Base-by-base conservation (phyloP, 2,329 filamentous ascomycete genomes). In the Microcyclospora tardicrescens region DNA sequence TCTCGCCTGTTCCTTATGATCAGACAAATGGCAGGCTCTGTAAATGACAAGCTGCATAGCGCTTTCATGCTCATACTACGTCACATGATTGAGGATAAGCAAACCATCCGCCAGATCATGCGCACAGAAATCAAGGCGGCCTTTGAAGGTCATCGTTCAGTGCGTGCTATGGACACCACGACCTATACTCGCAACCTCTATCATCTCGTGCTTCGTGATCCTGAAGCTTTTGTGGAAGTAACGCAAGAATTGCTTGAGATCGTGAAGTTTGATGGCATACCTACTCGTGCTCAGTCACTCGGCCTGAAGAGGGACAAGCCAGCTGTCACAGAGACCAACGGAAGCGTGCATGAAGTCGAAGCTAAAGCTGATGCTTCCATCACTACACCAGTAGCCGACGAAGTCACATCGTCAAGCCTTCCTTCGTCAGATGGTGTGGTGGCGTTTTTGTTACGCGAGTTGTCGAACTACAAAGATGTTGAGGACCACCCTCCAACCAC, bases 381-480 rank as follows among this genome's bases (percentile, higher is more conserved):
- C 3, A 33, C 28, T 2, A 15, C 39, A 9, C 34, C 39, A 12
- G 36, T 32, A 27, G 39, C 19, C 4, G 44, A 48, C 19, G 75
- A 78, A 47, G 75, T 74, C 49, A 71, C 76, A 16, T 73, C 77
- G 15, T 2, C 33, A 10, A 95, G 93, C 61, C 69, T 83, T 8
- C 89, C 91, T 1, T 86, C 91, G 45, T 85, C 89, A 0, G 91
- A 96, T 59, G 91, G 91, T 3, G 85, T 98, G 3, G 80, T 98
- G 41, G 85, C 96, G 54, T 98, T 94, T 61, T 69, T 98, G 15
- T 76, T 98, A 4, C 93, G 84, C 42, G 91, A 98, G 59, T 68
- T 98, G 34, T 70, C 95, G 40, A 87, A 84, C 36, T 96, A 93
- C 62, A 81, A 82, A 52, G 87, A 94, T 56, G 85, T 94, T 5